Percentiles rank a stretch among this genome's conserved stretches.
These are phyloP conservation scores for Gigaspora rosea DNA, from an alignment of 192 early-diverging fungal species.

Conservation along the genomic window DNA sequence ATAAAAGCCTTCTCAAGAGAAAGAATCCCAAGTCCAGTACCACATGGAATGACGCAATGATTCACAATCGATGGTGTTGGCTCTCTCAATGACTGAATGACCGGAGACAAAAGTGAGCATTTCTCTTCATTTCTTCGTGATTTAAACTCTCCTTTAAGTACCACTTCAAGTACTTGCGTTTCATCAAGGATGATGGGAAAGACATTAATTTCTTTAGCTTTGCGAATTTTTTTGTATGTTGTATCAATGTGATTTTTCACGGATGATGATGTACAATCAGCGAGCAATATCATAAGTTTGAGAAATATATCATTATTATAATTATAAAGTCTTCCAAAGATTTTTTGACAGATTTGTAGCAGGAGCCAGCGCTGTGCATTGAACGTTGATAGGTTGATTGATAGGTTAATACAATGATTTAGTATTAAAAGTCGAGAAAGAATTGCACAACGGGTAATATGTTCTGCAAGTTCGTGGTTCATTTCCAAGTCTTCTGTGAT, in stretches of 20 bases:
- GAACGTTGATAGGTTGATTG: background rate
- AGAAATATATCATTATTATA: slow-evolving; percentile 3
- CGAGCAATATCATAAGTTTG: background rate
- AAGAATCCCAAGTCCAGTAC: background rate
- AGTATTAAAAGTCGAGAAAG: background rate
- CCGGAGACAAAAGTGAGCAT: background rate
- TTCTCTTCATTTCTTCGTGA: background rate
- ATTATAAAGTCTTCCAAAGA: background rate
- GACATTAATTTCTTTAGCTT: background rate
- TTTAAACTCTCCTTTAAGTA: background rate
- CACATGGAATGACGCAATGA: slow-evolving; percentile 4
- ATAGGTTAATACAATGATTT: background rate
- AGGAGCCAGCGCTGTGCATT: background rate
- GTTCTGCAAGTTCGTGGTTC: background rate
- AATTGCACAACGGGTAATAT: background rate
- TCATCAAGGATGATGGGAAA: slow-evolving; percentile 19
- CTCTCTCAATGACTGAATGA: background rate
- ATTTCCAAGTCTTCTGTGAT: background rate
- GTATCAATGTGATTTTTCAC: background rate
- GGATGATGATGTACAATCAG: background rate
- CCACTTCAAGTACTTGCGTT: background rate
- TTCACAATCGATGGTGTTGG: background rate
- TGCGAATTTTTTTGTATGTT: background rate
- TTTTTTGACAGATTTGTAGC: background rate
- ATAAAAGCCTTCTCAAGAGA: background rate